Evolutionary conservation across 176 grass and related monocot species (phyloP), one percentile per base, ranked within the genome.

Genomic region (Carex parvula): DNA sequence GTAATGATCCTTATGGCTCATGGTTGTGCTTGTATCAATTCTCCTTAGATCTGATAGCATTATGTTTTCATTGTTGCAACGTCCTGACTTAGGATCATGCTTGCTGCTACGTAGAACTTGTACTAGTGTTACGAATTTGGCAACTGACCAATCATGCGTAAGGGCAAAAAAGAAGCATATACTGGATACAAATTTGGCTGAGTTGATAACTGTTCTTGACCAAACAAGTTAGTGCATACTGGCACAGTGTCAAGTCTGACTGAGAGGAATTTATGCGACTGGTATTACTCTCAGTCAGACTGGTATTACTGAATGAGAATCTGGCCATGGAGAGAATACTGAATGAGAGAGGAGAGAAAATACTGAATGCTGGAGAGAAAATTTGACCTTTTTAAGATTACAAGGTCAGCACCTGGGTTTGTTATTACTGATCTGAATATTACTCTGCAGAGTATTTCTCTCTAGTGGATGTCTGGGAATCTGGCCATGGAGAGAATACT

Each of bases 401-500:
- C 92, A 14, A 89, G 92, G 61, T 88, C 88, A 0, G 93, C 95
- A 21, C 88, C 95, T 84, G 93, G 95, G 22, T 98, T 95, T 93
- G 95, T 98, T 83, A 92, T 91, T 39, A 91, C 92, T 59, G 95
- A 98, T 86, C 85, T 98, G 79, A 91, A 76, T n/a, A n/a, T n/a
- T n/a, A n/a, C n/a, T n/a, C n/a, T n/a, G n/a, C n/a, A n/a, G n/a
- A n/a, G n/a, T n/a, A n/a, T n/a, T n/a, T n/a, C n/a, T 88, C 92
- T 24, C 80, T 98, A 53, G 91, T 91, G 8, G 88, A 98, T 86
- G 89, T 91, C 95, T 78, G 95, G 95, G 41, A 98, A 95, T 78
- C 80, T 98, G 26, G 91, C 95, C 88, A 95, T 98, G 92, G 95
- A 93, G 88, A 91, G 89, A 86, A 90, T 95, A 77, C 85, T 92